Conservation (phyloP, 176 grass and related monocot genomes). For the Themeda triandra region DNA sequence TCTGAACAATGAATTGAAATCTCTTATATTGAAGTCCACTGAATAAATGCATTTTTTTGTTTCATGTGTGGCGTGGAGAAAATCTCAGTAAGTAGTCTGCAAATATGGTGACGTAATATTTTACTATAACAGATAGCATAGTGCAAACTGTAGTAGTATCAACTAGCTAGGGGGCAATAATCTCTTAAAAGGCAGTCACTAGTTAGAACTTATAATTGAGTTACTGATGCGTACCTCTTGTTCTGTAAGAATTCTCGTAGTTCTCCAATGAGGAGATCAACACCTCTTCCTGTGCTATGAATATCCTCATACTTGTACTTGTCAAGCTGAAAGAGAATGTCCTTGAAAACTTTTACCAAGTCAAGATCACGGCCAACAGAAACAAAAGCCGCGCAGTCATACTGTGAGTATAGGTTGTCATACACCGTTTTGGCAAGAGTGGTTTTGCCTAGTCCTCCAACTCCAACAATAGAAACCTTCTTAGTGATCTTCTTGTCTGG, state of each 20-base stretch:
- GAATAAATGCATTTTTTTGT: too few species aligned
- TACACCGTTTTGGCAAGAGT: constrained; percentile 5
- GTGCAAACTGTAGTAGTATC: too few species aligned
- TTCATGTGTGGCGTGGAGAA: too few species aligned
- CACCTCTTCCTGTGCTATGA: not conserved
- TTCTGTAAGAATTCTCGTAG: not conserved
- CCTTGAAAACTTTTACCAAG: not conserved
- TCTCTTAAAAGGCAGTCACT: too few species aligned
- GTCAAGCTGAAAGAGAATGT: not conserved
- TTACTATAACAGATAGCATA: too few species aligned
- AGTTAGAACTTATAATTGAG: too few species aligned
- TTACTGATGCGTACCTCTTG: not conserved
- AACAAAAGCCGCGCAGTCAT: not conserved
- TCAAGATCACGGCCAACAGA: not conserved
- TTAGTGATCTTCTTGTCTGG: not conserved
- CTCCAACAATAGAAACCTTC: not conserved
- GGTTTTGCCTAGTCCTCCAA: constrained; percentile 1
- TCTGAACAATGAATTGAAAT: too few species aligned
- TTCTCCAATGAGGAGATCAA: not conserved
- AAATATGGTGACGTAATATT: too few species aligned
- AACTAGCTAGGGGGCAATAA: too few species aligned
- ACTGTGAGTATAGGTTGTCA: not conserved
- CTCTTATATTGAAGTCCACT: too few species aligned
- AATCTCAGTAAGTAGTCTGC: too few species aligned
- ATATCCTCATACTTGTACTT: not conserved